phyloP scores from a whole-genome alignment of 1,139 yeast species.

The Saccharomycopsis crataegensis region DNA sequence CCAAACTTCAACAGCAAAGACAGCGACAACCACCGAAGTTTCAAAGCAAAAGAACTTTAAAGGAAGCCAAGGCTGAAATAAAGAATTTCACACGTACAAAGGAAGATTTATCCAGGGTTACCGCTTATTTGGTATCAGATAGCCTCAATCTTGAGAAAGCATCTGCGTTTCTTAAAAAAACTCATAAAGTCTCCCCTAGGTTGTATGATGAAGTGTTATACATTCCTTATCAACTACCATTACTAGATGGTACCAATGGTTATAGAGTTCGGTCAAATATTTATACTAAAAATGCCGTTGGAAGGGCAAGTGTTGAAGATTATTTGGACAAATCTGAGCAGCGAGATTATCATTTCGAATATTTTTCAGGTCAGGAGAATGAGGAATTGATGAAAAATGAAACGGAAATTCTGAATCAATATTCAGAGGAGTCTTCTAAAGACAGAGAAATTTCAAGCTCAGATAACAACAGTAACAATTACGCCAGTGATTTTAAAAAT shows the following conservation, averaged over 20 bases:
- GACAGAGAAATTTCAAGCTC: not conserved
- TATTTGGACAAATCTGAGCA: conserved; percentile 76
- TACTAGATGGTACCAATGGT: conserved; percentile 82
- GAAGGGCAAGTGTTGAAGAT: conserved; percentile 64
- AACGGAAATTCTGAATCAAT: conserved; percentile 32
- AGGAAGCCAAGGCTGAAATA: conserved; percentile 58
- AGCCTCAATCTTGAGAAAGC: conserved; percentile 63
- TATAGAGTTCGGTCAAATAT: conserved; percentile 76
- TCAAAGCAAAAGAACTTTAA: conserved; percentile 27
- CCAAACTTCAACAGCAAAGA: conserved; percentile 9
- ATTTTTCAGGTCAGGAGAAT: conserved; percentile 69
- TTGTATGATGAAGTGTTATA: conserved; percentile 86
- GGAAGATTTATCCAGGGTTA: conserved; percentile 69
- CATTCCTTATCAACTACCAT: conserved; percentile 82
- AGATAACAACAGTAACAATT: conserved; percentile 4
- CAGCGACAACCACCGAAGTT: conserved; percentile 15
- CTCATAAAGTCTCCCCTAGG: conserved; percentile 80
- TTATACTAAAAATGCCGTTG: conserved; percentile 50
- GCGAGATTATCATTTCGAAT: conserved; percentile 85
- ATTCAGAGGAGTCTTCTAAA: conserved; percentile 29
- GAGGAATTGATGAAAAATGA: conserved; percentile 22
- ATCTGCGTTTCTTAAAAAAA: conserved; percentile 52
- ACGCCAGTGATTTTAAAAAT: conserved; percentile 16
- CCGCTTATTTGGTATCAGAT: conserved; percentile 86
- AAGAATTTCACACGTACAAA: conserved; percentile 59